These are phyloP conservation scores for Lupinus albus DNA, from an alignment of 306 rosid genomes.

Conservation along the genomic window DNA sequence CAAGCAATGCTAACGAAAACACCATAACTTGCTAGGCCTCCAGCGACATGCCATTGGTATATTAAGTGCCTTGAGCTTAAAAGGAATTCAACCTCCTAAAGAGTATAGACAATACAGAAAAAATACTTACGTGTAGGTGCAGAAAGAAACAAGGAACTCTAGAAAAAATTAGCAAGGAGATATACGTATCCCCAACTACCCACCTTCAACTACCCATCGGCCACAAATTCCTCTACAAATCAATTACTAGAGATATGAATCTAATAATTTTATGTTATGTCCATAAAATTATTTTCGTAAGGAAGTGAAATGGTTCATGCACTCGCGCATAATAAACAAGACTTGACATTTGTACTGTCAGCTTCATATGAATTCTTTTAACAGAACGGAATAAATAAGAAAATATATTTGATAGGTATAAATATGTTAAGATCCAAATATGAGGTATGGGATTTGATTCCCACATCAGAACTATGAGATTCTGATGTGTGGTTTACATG, in stretches of 20 bases:
- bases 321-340: constrained; percentile 18
- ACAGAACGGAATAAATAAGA: constrained; percentile 4
- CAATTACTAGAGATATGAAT: constrained; percentile 3
- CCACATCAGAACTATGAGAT: too few relatives aligned
- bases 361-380: constrained; percentile 1
- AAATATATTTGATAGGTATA: constrained; percentile 9
- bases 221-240: constrained; percentile 2
- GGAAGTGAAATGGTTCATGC: too few relatives aligned
- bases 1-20: neutral
- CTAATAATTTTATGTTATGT: neutral
- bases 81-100: neutral
- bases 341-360: constrained; percentile 4
- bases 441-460: neutral
- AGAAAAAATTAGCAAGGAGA: constrained; percentile 4
- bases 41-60: too few relatives aligned
- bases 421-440: too few relatives aligned
- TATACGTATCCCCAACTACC: neutral
- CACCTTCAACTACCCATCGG: neutral
- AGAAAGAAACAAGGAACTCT: constrained; percentile 19
- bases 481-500: too few relatives aligned
- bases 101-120: constrained; percentile 12
- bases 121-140: neutral
- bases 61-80: neutral
- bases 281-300: too few relatives aligned
- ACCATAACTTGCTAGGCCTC: neutral